Evolutionary conservation across 2,329 filamentous ascomycete genomes (phyloP), one percentile per base, ranked within the genome.

Genomic region (Diaporthe australafricana): DNA sequence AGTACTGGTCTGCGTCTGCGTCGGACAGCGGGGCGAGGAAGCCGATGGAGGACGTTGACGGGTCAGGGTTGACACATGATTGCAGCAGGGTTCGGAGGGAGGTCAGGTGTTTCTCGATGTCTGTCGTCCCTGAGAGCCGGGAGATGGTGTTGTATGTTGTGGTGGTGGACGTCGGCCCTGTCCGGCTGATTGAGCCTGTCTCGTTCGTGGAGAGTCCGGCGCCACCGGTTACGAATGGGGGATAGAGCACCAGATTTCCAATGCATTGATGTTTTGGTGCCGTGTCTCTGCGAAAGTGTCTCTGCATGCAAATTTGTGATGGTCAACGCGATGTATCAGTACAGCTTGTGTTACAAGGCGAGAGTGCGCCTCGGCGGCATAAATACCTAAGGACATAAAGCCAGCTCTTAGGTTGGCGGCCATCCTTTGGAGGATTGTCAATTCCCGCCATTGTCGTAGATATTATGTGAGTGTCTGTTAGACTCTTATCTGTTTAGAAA

Each of bases 11-110:
- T 4, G 78, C 76, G 6, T 67, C 72, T 42, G 70, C 68, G 20
- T 77, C 77, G 7, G 77, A 73, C 1, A 79, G 67, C 11, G 78
- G 78, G 8, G 78, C 77, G 17, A 78, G 74, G 70, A 79, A 79
- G 47, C 76, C 76, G 63, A 80, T 75, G 14, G 78, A 79, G 3
- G 78, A 80, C 20, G 32, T 38, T 0, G 71, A 35, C 8, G 78
- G 76, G n/a, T 79, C 76, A 20, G 76, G 69, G 62, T 79, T 79
- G 62, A 79, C 75, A 68, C 78, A 78, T 17, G 63, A 68, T 57
- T 77, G 77, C 9, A 79, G 74, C 20, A 79, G 72, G 8, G 17
- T 30, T 57, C 70, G 70, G 11, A 78, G 74, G 0, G 76, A 78
- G 8, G 74, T 63, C 32, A 78, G 75, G 50, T 72, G 68, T n/a